Evolutionary conservation across 116 monocot genomes (phyloP).

Genomic region (Trichopus zeylanicus): DNA sequence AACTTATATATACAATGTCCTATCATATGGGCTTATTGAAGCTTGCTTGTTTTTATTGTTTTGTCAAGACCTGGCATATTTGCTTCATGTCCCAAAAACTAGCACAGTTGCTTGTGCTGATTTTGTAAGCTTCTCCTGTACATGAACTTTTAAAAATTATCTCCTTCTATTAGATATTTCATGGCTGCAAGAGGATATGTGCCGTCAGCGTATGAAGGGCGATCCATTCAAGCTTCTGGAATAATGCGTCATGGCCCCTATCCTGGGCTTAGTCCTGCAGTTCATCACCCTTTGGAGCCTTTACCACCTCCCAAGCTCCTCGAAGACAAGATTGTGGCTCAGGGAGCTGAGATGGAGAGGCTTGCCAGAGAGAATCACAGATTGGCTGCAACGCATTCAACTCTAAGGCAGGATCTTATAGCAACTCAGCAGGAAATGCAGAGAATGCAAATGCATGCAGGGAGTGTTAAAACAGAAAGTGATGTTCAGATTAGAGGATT

Average conservation of each 20-base stretch:
- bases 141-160: too few species aligned
- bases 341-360: constrained; percentile 62
- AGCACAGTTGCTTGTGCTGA: too few species aligned
- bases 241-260: constrained; percentile 67
- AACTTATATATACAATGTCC: too few species aligned
- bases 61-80: too few species aligned
- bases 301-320: constrained; percentile 37
- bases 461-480: constrained; percentile 38
- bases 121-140: too few species aligned
- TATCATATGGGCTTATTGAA: too few species aligned
- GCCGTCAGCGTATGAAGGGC: constrained; percentile 26
- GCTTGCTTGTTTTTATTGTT: too few species aligned
- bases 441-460: constrained; percentile 43
- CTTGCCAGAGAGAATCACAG: constrained; percentile 60
- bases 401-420: constrained; percentile 62
- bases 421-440: constrained; percentile 59
- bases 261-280: constrained; percentile 22
- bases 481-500: constrained; percentile 54
- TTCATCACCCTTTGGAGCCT: constrained; percentile 36
- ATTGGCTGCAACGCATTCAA: constrained; percentile 53
- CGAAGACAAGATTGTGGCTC: constrained; percentile 52
- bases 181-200: constrained; percentile 52
- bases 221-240: constrained; percentile 45
- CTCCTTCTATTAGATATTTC: neutral
- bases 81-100: too few species aligned